These are phyloP conservation scores for Lachnellula arida DNA, from an alignment of 2,329 filamentous ascomycete genomes.

Conservation along the genomic window DNA sequence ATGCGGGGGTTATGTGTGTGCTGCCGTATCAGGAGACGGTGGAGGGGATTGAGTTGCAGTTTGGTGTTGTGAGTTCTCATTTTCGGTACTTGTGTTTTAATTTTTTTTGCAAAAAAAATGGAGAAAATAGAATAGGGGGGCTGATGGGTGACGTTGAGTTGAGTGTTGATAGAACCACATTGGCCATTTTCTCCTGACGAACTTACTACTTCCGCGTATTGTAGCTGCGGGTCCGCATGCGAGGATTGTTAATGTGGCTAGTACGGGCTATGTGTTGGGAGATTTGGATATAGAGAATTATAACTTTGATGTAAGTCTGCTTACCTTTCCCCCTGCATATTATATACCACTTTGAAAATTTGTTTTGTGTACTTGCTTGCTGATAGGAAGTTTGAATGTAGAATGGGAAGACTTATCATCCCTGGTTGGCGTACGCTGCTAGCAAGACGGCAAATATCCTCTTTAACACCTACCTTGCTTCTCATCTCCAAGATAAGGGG, in stretches of 20 bases:
- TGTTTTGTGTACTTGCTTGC: slow-evolving; percentile 25
- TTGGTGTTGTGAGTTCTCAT: slow-evolving; percentile 26
- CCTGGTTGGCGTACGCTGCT: slow-evolving; percentile 33
- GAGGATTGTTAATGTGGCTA: slow-evolving; percentile 37
- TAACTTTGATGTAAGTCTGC: slow-evolving; percentile 7
- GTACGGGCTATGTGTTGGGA: slow-evolving; percentile 38
- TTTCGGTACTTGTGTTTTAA: too few species aligned
- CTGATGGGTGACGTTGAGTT: background rate
- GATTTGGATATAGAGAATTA: slow-evolving; percentile 37
- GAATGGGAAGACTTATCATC: slow-evolving; percentile 29
- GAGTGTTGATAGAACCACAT: slow-evolving; percentile 40
- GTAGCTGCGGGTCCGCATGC: background rate
- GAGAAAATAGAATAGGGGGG: too few species aligned
- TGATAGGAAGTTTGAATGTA: slow-evolving; percentile 18
- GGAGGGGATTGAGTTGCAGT: slow-evolving; percentile 46
- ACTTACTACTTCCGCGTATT: slow-evolving; percentile 38
- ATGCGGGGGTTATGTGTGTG: slow-evolving; percentile 14
- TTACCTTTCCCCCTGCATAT: slow-evolving; percentile 18
- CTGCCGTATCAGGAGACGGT: slow-evolving; percentile 13
- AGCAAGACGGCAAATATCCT: slow-evolving; percentile 35
- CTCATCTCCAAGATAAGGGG: slow-evolving; percentile 19
- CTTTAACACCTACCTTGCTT: slow-evolving; percentile 27
- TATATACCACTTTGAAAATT: too few species aligned
- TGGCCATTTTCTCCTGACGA: slow-evolving; percentile 48
- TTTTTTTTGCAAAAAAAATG: too few species aligned